Conservation (phyloP, 2,329 filamentous ascomycete genomes). For the Onygena corvina region DNA sequence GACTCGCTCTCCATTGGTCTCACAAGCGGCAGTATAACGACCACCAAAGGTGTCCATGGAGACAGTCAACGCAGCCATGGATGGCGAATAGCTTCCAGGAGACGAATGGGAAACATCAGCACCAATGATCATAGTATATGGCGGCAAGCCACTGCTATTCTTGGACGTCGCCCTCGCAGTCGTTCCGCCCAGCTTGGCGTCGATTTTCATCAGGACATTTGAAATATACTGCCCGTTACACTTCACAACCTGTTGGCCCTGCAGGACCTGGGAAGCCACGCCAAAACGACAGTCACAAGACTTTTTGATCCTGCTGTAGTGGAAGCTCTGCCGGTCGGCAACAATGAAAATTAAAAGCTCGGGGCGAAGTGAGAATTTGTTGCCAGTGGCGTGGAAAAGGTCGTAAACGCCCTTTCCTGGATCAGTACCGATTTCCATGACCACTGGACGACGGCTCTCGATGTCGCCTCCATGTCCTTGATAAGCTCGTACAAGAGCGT, state of each 20-base stretch:
- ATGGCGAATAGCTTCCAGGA: constrained; percentile 54
- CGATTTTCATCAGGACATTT: constrained; percentile 94
- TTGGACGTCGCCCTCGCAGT: constrained; percentile 47
- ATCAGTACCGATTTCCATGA: constrained; percentile 34
- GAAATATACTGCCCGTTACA: constrained; percentile 73
- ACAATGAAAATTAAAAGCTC: constrained; percentile 74
- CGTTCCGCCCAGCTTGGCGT: constrained; percentile 80
- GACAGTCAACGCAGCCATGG: constrained; percentile 78
- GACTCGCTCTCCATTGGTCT: constrained; percentile 70
- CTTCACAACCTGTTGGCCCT: constrained; percentile 55
- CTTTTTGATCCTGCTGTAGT: constrained; percentile 82
- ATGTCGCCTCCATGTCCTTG: constrained; percentile 50
- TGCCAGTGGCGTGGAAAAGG: constrained; percentile 45
- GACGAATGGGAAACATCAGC: constrained; percentile 80
- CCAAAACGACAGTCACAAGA: constrained; percentile 73
- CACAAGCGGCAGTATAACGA: constrained; percentile 65
- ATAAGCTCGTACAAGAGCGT: constrained; percentile 51
- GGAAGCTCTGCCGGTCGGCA: constrained; percentile 54
- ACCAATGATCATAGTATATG: constrained; percentile 67
- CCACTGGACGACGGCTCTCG: constrained; percentile 34
- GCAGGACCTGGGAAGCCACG: constrained; percentile 74
- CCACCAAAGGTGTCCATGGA: constrained; percentile 59
- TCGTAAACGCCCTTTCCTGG: constrained; percentile 44
- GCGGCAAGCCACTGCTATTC: constrained; percentile 30
- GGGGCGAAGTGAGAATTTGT: constrained; percentile 45